Evolutionary conservation across 768 basidiomycete species (phyloP).

Genomic region (Coprinopsis strossmayeri): DNA sequence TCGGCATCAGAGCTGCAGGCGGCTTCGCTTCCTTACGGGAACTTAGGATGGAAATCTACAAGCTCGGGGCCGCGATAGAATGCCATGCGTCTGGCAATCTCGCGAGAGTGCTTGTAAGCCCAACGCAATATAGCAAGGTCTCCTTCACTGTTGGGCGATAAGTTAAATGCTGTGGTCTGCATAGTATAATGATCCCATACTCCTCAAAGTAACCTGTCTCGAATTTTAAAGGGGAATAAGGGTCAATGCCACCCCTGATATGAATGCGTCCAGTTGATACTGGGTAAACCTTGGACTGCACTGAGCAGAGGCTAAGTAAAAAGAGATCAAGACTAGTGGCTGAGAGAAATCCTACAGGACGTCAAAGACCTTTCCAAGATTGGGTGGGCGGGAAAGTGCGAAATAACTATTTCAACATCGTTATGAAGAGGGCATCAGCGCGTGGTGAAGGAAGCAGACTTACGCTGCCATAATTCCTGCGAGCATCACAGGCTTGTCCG

Average conservation of each 20-base stretch:
- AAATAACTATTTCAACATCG: not conserved
- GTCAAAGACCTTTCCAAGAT: conserved; percentile 18
- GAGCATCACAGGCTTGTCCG: conserved; percentile 51
- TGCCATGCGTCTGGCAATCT: conserved; percentile 49
- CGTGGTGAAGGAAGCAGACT: no score
- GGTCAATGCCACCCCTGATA: conserved; percentile 34
- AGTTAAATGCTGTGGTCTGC: not conserved
- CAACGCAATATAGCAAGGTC: conserved; percentile 42
- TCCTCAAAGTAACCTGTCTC: conserved; percentile 37
- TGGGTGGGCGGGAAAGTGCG: not conserved
- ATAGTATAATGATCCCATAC: conserved; percentile 25
- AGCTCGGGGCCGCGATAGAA: conserved; percentile 35
- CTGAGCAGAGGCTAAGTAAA: not conserved
- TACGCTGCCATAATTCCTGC: conserved; percentile 37
- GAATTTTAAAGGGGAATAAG: conserved; percentile 36
- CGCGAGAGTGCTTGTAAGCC: conserved; percentile 50
- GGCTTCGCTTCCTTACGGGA: conserved; percentile 28
- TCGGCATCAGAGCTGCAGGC: conserved; percentile 14
- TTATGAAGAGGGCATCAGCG: not conserved
- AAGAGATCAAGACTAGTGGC: conserved; percentile 5
- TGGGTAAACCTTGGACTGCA: conserved; percentile 25
- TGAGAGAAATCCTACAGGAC: conserved; percentile 16
- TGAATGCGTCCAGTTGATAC: conserved; percentile 41
- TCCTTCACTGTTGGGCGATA: conserved; percentile 22
- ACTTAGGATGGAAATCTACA: conserved; percentile 27